Evolutionary conservation across 306 rosid genomes (phyloP).

Genomic region (Abrus precatorius): DNA sequence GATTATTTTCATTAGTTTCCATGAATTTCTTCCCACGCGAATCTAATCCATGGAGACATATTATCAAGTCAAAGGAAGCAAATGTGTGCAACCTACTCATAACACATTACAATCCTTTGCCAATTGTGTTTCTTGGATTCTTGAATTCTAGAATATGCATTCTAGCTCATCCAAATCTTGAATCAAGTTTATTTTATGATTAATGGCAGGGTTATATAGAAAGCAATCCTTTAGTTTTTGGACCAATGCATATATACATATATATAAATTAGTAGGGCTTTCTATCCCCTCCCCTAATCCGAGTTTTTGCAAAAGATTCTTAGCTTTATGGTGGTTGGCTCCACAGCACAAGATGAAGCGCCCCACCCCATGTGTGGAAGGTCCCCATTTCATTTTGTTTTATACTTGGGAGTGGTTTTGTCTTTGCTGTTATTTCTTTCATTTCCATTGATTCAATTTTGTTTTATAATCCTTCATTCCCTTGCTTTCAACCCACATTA

Average conservation of each 20-base stretch:
- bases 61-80: background rate
- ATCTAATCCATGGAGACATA: background rate
- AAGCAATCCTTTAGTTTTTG: slow-evolving; percentile 31
- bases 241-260: background rate
- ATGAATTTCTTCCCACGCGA: background rate
- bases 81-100: background rate
- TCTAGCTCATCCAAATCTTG: background rate
- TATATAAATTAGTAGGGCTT: background rate
- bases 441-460: slow-evolving; percentile 48
- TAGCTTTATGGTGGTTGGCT: slow-evolving; percentile 68
- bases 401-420: slow-evolving; percentile 58
- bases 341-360: slow-evolving; percentile 64
- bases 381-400: slow-evolving; percentile 81
- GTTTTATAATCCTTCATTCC: slow-evolving; percentile 29
- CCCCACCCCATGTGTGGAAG: slow-evolving; percentile 92
- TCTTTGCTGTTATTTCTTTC: slow-evolving; percentile 77
- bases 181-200: slow-evolving; percentile 6
- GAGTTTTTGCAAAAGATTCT: slow-evolving; percentile 71
- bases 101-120: background rate
- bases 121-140: background rate
- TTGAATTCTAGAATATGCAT: slow-evolving; percentile 6
- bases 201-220: background rate
- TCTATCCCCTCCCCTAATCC: slow-evolving; percentile 33
- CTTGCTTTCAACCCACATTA: slow-evolving; percentile 55
- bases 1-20: background rate